Evolutionary conservation across 305 asterid genomes (phyloP).

Genomic region (Salvia sclarea): DNA sequence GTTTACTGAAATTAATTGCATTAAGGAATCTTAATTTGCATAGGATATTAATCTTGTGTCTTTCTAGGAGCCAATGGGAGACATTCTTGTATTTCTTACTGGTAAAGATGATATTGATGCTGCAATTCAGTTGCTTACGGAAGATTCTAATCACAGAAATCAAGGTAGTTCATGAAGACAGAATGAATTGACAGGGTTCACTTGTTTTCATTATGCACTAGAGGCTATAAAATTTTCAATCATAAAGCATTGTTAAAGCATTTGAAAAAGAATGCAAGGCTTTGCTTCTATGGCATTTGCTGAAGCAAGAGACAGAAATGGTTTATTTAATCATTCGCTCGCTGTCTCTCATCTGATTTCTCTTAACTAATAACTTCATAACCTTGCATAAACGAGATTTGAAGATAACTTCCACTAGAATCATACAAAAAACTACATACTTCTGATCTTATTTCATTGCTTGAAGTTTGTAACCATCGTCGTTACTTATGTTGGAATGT

Average conservation of each 20-base stretch:
- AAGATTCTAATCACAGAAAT: conserved; percentile 64
- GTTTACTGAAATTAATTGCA: background rate
- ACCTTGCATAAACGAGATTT: no score
- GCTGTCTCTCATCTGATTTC: background rate
- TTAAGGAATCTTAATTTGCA: conserved; percentile 2
- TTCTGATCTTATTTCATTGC: background rate
- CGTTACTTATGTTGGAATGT: conserved; percentile 15
- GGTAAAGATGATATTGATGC: conserved; percentile 99
- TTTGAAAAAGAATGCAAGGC: background rate
- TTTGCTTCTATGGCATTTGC: conserved; percentile 14
- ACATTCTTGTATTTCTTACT: conserved; percentile 86
- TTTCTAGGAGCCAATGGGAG: conserved; percentile 87
- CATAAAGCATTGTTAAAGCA: background rate
- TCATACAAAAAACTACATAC: background rate
- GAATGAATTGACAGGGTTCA: background rate
- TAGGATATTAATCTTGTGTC: conserved; percentile 26
- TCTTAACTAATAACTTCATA: conserved; percentile 7
- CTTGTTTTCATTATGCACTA: conserved; percentile 12
- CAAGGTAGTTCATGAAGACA: conserved; percentile 48
- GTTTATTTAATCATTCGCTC: conserved; percentile 6
- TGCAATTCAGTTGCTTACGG: conserved; percentile 80
- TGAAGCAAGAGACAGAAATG: conserved; percentile 7
- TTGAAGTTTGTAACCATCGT: background rate
- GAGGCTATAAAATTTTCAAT: background rate
- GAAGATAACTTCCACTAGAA: conserved; percentile 18